Conservation (phyloP, 495 filamentous ascomycete species). For the Penicillium bialowiezense region DNA sequence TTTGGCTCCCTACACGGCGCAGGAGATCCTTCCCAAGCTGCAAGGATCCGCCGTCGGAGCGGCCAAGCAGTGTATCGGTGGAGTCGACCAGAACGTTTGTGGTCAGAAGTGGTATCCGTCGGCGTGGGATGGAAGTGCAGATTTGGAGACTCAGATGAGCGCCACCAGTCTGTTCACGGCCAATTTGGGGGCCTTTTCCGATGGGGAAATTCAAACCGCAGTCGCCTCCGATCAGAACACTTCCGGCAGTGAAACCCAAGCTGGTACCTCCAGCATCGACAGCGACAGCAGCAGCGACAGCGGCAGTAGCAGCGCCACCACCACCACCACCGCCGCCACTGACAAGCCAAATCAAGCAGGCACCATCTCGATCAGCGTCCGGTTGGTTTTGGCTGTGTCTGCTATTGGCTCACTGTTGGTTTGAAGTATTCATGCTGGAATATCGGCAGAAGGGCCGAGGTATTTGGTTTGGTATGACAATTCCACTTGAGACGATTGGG, state of each 20-base stretch:
- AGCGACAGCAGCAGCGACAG: no score
- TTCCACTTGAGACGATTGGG: no score
- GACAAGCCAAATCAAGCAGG: no score
- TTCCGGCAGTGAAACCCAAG: background rate
- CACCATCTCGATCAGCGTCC: no score
- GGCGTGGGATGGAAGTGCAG: constrained; percentile 58
- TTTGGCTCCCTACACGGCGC: constrained; percentile 59
- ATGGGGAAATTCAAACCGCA: background rate
- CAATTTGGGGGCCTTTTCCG: constrained; percentile 40
- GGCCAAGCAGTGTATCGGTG: constrained; percentile 60
- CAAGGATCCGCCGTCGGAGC: constrained; percentile 62
- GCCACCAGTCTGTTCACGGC: constrained; percentile 52
- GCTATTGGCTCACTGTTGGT: no score
- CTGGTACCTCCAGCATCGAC: background rate
- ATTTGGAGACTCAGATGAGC: constrained; percentile 45
- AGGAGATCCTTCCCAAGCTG: constrained; percentile 60
- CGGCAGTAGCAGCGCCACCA: background rate
- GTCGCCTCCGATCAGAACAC: constrained; percentile 2
- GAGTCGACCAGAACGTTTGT: constrained; percentile 57
- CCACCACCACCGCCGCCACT: no score
- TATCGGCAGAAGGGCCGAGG: no score
- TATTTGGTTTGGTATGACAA: no score
- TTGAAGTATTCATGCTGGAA: no score
- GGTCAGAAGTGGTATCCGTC: constrained; percentile 64
- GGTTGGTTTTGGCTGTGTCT: no score